These are phyloP conservation scores for Mycena pura DNA, from an alignment of 768 basidiomycete genomes.

Conservation along the genomic window DNA sequence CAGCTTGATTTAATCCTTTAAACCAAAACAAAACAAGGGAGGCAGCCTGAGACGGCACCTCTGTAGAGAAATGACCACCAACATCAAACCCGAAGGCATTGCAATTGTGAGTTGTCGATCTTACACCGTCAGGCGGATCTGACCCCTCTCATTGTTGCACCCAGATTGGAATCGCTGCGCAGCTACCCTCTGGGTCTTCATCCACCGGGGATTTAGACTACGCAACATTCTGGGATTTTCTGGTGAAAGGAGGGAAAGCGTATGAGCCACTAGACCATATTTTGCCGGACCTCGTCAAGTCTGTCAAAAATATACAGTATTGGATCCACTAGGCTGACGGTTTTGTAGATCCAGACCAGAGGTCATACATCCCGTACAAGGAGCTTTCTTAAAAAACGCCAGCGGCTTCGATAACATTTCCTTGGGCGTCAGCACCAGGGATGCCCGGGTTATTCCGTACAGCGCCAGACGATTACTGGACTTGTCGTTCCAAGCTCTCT, in stretches of 20 bases:
- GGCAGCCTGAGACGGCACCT: no score
- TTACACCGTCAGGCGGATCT: no score
- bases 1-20: no score
- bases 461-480: conserved; percentile 4
- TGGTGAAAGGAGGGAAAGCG: background rate
- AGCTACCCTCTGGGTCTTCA: background rate
- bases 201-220: background rate
- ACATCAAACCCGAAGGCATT: background rate
- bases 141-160: background rate
- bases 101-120: background rate
- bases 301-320: background rate
- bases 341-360: background rate
- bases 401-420: conserved; percentile 5
- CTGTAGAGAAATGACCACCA: no score
- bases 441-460: conserved; percentile 3
- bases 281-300: background rate
- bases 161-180: conserved; percentile 7
- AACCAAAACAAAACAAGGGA: no score
- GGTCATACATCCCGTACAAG: background rate
- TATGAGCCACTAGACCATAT: background rate
- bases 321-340: background rate
- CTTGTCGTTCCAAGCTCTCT: conserved; percentile 9
- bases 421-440: background rate
- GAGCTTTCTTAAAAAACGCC: conserved; percentile 4
- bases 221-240: conserved; percentile 6